These are phyloP conservation scores for Alloteropsis angusta DNA, from an alignment of 202 grass and related monocot genomes.

Conservation along the genomic window DNA sequence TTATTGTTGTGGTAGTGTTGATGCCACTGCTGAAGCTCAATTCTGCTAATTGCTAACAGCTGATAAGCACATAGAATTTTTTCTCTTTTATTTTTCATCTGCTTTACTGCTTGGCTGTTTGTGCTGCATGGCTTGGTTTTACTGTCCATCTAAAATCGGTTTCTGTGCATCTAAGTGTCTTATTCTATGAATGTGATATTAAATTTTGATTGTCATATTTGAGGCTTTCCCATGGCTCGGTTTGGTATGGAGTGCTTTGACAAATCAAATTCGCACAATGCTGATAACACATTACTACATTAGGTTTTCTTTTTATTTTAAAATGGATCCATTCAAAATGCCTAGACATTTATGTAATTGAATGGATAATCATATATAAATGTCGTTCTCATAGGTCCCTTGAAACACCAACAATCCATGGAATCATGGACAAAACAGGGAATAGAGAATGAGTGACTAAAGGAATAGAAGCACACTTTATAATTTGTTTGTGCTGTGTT, in stretches of 20 bases:
- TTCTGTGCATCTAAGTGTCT: not conserved
- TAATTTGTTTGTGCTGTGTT: not conserved
- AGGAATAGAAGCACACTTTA: not conserved
- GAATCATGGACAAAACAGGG: not conserved
- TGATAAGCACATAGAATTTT: not conserved
- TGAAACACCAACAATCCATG: not conserved
- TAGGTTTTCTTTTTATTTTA: not conserved
- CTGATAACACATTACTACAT: not conserved
- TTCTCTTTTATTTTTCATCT: not conserved
- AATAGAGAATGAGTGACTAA: too few relatives aligned
- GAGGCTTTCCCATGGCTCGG: not conserved
- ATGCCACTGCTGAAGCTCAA: not conserved
- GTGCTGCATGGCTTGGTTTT: not conserved
- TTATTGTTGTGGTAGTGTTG: not conserved
- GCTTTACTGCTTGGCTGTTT: not conserved
- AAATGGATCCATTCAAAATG: not conserved
- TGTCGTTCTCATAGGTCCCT: not conserved
- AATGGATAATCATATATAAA: not conserved
- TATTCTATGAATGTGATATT: not conserved
- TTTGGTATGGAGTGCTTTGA: not conserved
- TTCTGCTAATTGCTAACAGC: not conserved
- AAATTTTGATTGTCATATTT: not conserved
- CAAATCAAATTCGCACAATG: not conserved
- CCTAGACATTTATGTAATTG: not conserved
- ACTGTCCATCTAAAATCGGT: not conserved